Base-by-base conservation (phyloP, 2,329 filamentous ascomycete genomes). In the Colletotrichum somersetense region DNA sequence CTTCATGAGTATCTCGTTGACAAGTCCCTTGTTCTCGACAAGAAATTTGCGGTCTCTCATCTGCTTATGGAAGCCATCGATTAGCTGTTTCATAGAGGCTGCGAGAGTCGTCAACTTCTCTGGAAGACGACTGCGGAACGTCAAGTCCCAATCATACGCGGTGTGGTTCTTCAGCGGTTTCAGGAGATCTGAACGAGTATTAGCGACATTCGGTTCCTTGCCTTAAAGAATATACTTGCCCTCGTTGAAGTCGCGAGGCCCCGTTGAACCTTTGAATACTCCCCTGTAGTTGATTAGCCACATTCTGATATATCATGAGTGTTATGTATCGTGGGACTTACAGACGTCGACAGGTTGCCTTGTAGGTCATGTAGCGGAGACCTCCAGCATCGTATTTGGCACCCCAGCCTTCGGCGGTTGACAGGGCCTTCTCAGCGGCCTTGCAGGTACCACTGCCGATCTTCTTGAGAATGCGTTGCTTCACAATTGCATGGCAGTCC, bases 341-440 rank as follows among this genome's bases (percentile, higher is more conserved):
- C 66, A 84, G 75, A 56, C 88, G 83, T 52, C 86, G 81, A 62
- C 86, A 86, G 2, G 87, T 83, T 7, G 74, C 76, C 72, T 79
- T 44, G 70, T 75, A 71, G 70, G 79, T 74, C 70, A 63, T 11
- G 76, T 77, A 73, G 2, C 67, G n/a, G 58, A 78, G 30, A 23
- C 75, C 74, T 3, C 74, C 73, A 0, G 66, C 64, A 20, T 70
- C 30, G 23, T 35, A 58, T 12, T 40, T 30, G 30, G 33, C 35
- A 33, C 66, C 44, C 75, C 74, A 59, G 73, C 79, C 74, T 78
- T 81, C 62, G 83, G 81, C 35, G 85, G 80, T 76, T 74, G 11
- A 5, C 7, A 58, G 5, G 38, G 70, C 70, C 20, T 65, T 55
- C 12, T 52, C 50, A n/a, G 55, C 48, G 18, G 59, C 66, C 10